Percentiles rank a stretch among this genome's conserved stretches.
Evolutionary conservation across 2,329 filamentous ascomycete genomes (phyloP).

Genomic region (Lachnellula cervina): DNA sequence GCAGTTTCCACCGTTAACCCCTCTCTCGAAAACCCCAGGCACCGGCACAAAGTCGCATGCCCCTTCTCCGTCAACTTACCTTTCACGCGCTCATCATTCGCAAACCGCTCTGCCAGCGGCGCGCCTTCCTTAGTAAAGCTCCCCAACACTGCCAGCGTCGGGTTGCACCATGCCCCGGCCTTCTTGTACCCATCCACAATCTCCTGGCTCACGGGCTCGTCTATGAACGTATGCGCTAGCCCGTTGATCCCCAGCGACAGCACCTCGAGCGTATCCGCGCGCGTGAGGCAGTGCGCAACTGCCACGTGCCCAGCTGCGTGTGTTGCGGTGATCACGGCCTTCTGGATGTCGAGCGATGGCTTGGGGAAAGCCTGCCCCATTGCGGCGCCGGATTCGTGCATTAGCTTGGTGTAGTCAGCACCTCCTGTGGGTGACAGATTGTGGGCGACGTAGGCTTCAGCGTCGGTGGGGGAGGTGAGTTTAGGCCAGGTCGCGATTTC

Average conservation of each 20-base stretch:
- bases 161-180: conserved; percentile 1
- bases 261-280: conserved; percentile 28
- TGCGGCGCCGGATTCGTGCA: conserved; percentile 37
- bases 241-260: conserved; percentile 29
- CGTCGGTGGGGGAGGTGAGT: no score
- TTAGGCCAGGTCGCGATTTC: no score
- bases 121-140: conserved; percentile 4
- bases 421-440: no score
- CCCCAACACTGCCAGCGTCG: conserved; percentile 2
- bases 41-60: not conserved
- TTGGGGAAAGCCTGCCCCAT: conserved; percentile 13
- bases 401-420: conserved; percentile 45
- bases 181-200: conserved; percentile 3
- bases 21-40: not conserved
- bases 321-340: conserved; percentile 37
- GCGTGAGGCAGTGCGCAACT: conserved; percentile 28
- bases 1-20: conserved; percentile 1
- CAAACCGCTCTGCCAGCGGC: not conserved
- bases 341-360: conserved; percentile 41
- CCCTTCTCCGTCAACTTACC: not conserved
- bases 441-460: no score
- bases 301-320: conserved; percentile 25
- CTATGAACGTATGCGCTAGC: conserved; percentile 31
- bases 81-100: not conserved
- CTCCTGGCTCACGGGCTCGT: conserved; percentile 18